These are phyloP conservation scores for Amyloporia xantha DNA, from an alignment of 768 basidiomycete genomes.

Conservation along the genomic window DNA sequence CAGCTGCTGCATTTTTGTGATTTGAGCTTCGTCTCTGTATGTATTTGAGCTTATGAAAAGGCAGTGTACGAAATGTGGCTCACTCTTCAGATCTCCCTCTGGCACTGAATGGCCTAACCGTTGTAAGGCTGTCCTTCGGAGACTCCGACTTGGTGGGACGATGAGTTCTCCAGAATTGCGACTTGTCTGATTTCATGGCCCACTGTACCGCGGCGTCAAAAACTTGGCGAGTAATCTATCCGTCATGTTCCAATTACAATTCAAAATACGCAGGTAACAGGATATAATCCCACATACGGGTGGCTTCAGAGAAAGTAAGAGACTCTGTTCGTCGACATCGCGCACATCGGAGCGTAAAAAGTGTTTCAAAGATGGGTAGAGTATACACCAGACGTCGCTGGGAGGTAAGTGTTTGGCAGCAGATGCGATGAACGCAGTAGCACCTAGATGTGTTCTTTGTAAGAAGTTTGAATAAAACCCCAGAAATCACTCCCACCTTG, in stretches of 20 bases:
- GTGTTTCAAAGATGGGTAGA: slow-evolving; percentile 87
- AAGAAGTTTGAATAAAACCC: background rate
- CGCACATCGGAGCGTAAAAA: slow-evolving; percentile 80
- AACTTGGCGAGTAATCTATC: slow-evolving; percentile 57
- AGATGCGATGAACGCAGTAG: slow-evolving; percentile 83
- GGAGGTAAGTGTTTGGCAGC: slow-evolving; percentile 74
- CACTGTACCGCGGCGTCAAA: slow-evolving; percentile 83
- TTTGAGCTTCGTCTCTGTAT: slow-evolving; percentile 67
- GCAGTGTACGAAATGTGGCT: slow-evolving; percentile 23
- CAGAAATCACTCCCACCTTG: too few species aligned
- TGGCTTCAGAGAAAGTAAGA: slow-evolving; percentile 72
- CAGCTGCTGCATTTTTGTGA: slow-evolving; percentile 75
- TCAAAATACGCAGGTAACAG: background rate
- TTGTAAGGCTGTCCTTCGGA: slow-evolving; percentile 64
- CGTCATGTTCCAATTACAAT: too few species aligned
- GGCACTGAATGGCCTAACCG: slow-evolving; percentile 49
- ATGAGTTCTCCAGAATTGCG: slow-evolving; percentile 68
- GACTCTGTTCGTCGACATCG: slow-evolving; percentile 61
- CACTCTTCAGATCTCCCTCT: slow-evolving; percentile 73
- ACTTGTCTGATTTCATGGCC: slow-evolving; percentile 80
- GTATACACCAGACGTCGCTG: slow-evolving; percentile 95
- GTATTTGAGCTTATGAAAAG: background rate
- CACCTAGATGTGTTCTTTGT: slow-evolving; percentile 60
- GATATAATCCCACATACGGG: slow-evolving; percentile 46
- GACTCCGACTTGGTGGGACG: slow-evolving; percentile 55